Percentiles rank a stretch among this genome's conserved stretches.
phyloP scores from a whole-genome alignment of 2,329 filamentous ascomycete species.

The Diaporthe destruens region DNA sequence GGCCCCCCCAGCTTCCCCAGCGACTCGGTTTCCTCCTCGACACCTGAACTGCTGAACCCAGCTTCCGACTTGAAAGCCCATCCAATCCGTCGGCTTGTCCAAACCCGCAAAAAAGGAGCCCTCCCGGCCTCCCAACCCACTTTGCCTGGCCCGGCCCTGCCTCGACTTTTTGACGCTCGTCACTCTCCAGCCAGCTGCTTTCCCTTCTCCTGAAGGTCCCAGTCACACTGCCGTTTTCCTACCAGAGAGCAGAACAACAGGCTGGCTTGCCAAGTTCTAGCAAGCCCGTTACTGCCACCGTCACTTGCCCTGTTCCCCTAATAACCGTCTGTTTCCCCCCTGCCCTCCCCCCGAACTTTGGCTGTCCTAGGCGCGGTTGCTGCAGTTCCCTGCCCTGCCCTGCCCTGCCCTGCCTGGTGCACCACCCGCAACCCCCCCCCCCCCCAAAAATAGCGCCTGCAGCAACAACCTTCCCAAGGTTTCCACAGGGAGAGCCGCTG shows the following conservation, averaged over 20 bases:
- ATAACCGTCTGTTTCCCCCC: background rate
- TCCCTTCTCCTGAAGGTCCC: background rate
- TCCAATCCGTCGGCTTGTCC: background rate
- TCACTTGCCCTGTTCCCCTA: slow-evolving; percentile 1
- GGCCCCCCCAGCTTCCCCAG: background rate
- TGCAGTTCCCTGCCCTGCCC: slow-evolving; percentile 14
- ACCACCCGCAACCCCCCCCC: background rate
- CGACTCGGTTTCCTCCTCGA: slow-evolving; percentile 9
- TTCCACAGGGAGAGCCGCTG: slow-evolving; percentile 33
- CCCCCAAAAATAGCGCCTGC: slow-evolving; percentile 4
- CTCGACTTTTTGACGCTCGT: background rate
- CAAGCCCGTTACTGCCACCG: slow-evolving; percentile 5
- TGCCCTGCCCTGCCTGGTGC: slow-evolving; percentile 20
- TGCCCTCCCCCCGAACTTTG: background rate
- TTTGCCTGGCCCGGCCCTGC: background rate
- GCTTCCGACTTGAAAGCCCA: background rate
- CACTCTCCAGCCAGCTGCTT: background rate
- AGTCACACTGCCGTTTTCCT: background rate
- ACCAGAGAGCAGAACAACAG: background rate
- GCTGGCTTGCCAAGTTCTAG: background rate
- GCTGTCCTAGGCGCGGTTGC: slow-evolving; percentile 7
- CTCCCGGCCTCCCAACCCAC: background rate
- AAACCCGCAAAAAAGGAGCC: background rate
- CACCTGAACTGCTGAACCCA: background rate
- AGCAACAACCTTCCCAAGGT: slow-evolving; percentile 9